Evolutionary conservation across 441 rosid genomes (phyloP), one percentile per base, ranked within the genome.

Genomic region (Bocquillonia castaneifolia): DNA sequence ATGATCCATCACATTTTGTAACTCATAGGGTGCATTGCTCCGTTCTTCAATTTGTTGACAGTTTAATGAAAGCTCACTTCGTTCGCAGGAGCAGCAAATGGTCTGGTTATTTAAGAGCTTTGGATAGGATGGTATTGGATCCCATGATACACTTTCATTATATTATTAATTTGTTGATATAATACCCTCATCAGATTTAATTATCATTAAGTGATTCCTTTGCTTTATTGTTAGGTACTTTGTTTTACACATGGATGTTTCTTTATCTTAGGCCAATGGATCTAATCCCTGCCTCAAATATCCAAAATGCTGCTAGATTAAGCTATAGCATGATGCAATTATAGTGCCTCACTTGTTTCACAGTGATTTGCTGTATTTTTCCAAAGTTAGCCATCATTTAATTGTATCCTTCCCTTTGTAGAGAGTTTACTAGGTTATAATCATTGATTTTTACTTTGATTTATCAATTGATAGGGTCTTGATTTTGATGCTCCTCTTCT

Each of bases 1-100:
- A 94, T 68, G 99, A 94, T 82, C 97, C 97, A 63, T 94, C 90
- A 61, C 99, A 94, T 80, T 73, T 85, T 74, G 94, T 94, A 53
- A 87, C 99, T 48, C 96, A 94, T 79, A 91, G 96, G 81, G 84
- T 94, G 69, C 92, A 94, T 59, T 81, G 97, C 80, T 84, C 86
- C 62, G 63, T 89, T 67, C 67, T 80, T 73, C 84, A 84, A 63
- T 90, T 94, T 80, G 87, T 77, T 66, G 84, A 82, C 77, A 71
- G 72, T 68, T 73, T 91, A 75, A 84, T 87, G 26, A 74, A 83
- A 76, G 74, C 76, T 74, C 81, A 53, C 57, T 70, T 83, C 82
- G 75, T 78, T 42, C 73, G 56, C 66, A 80, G 66, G 70, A 84
- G 80, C 71, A 75, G 80, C 68, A 64, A 70, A 73, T 84, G 89